Percentiles rank a stretch among this genome's conserved stretches.
These are phyloP conservation scores for Eurotiales sp. DNA, from an alignment of 2,329 filamentous ascomycete species.

Conservation along the genomic window DNA sequence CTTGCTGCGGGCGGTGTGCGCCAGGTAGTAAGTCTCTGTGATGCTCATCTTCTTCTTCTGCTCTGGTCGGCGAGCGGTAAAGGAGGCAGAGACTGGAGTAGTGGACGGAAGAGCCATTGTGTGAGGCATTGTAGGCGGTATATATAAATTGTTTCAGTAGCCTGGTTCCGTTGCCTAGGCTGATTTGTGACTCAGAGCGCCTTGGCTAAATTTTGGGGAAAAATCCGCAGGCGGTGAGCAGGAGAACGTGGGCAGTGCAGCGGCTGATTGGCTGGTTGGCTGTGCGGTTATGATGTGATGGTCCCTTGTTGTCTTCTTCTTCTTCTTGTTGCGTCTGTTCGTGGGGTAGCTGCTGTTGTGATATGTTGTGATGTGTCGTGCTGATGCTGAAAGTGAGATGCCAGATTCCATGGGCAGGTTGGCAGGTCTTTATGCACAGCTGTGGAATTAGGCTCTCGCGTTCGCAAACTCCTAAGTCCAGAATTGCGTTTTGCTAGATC, in stretches of 20 bases:
- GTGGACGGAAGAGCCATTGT: constrained; percentile 1
- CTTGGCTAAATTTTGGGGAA: background rate
- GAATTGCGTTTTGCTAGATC: background rate
- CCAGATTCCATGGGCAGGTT: background rate
- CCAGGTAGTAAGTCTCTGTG: constrained; percentile 97
- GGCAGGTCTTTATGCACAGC: background rate
- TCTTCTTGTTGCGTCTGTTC: background rate
- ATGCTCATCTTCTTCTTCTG: constrained; percentile 80
- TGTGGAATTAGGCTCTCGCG: background rate
- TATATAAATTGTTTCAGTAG: background rate
- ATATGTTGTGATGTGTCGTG: background rate
- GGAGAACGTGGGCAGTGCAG: constrained; percentile 1
- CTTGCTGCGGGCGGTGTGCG: constrained; percentile 94
- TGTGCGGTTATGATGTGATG: background rate
- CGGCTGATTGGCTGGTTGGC: constrained; percentile 1
- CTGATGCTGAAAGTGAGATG: background rate
- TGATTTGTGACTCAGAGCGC: constrained; percentile 7
- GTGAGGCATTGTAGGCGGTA: background rate
- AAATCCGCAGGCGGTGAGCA: constrained; percentile 6
- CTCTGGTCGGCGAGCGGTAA: background rate
- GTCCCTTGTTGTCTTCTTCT: background rate
- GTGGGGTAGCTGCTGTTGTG: background rate
- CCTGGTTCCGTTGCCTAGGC: background rate
- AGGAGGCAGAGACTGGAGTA: background rate
- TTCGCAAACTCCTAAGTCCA: background rate